Evolutionary conservation across 2,329 filamentous ascomycete species (phyloP).

Genomic region (Stagonosporopsis chrysanthemi): DNA sequence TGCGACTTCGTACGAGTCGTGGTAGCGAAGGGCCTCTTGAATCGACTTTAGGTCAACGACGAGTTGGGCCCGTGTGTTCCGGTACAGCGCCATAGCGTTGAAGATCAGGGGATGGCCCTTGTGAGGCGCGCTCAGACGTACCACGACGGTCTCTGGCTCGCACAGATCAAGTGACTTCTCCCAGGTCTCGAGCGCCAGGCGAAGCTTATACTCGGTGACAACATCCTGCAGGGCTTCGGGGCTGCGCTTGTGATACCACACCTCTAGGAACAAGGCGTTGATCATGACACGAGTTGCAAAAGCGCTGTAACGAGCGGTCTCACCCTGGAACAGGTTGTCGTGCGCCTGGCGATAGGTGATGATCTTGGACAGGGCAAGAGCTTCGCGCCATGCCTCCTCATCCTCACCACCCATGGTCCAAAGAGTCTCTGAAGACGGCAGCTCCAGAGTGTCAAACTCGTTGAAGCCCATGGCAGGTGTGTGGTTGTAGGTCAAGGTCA

Average conservation of each 20-base stretch:
- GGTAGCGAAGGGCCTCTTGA: conserved; percentile 94
- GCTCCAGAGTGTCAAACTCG: conserved; percentile 90
- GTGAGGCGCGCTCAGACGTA: conserved; percentile 91
- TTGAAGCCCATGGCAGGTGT: conserved; percentile 98
- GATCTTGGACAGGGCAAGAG: conserved; percentile 71
- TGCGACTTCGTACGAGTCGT: conserved; percentile 96
- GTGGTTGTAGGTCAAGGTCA: conserved; percentile 97
- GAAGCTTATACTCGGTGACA: conserved; percentile 96
- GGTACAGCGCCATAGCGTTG: conserved; percentile 96
- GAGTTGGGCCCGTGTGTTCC: conserved; percentile 88
- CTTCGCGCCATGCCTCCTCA: conserved; percentile 84
- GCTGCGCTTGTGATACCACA: conserved; percentile 98
- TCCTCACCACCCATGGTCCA: conserved; percentile 88
- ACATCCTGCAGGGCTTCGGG: conserved; percentile 97
- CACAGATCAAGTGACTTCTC: conserved; percentile 94
- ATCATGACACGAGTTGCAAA: conserved; percentile 99
- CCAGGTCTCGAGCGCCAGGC: conserved; percentile 97
- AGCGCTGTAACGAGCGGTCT: conserved; percentile 88
- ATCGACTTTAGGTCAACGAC: conserved; percentile 96
- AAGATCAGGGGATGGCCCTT: conserved; percentile 96
- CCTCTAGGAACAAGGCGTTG: conserved; percentile 96
- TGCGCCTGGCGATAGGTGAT: conserved; percentile 94
- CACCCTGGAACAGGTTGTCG: conserved; percentile 93
- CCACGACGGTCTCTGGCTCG: conserved; percentile 86
- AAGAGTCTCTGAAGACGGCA: conserved; percentile 90